phyloP scores from a whole-genome alignment of 257 asterid species.

The Mentha longifolia region DNA sequence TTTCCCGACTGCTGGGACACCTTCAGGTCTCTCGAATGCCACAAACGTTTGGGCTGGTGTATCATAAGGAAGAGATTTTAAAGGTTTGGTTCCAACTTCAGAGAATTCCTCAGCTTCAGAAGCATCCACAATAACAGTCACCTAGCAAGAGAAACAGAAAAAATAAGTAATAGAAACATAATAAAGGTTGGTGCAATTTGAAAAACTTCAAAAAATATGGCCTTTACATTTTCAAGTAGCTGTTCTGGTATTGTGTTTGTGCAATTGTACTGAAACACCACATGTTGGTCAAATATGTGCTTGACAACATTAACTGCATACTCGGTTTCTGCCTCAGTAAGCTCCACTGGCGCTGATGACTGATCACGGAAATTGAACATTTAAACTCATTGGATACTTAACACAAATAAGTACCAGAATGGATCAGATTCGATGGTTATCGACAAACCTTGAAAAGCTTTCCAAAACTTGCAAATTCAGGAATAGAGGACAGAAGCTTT shows the following conservation, averaged over 20 bases:
- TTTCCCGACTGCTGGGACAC: conserved; percentile 86
- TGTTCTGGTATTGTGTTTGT: conserved; percentile 95
- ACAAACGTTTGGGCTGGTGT: conserved; percentile 92
- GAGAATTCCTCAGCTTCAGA: conserved; percentile 96
- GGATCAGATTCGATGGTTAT: conserved; percentile 3
- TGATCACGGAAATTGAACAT: conserved; percentile 39
- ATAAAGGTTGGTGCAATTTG: not conserved
- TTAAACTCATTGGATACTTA: conserved; percentile 23
- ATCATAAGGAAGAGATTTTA: conserved; percentile 85
- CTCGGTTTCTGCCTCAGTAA: conserved; percentile 99
- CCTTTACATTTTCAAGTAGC: conserved; percentile 81
- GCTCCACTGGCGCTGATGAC: conserved; percentile 99
- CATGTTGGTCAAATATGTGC: conserved; percentile 87
- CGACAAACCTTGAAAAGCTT: conserved; percentile 89
- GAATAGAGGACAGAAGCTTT: conserved; percentile 73
- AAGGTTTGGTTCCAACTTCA: conserved; percentile 82
- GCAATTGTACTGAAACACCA: conserved; percentile 97
- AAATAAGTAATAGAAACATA: conserved; percentile 25
- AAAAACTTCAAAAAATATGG: conserved; percentile 16
- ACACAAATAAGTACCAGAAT: conserved; percentile 12
- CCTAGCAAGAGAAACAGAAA: conserved; percentile 47
- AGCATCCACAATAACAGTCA: conserved; percentile 89
- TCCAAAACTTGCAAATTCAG: conserved; percentile 85
- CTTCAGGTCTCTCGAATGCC: conserved; percentile 96
- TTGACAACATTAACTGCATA: conserved; percentile 96